Percentiles rank a stretch among this genome's conserved stretches.
These are phyloP conservation scores for Dryas integrifolia DNA, from an alignment of 331 rosid species.

Conservation along the genomic window DNA sequence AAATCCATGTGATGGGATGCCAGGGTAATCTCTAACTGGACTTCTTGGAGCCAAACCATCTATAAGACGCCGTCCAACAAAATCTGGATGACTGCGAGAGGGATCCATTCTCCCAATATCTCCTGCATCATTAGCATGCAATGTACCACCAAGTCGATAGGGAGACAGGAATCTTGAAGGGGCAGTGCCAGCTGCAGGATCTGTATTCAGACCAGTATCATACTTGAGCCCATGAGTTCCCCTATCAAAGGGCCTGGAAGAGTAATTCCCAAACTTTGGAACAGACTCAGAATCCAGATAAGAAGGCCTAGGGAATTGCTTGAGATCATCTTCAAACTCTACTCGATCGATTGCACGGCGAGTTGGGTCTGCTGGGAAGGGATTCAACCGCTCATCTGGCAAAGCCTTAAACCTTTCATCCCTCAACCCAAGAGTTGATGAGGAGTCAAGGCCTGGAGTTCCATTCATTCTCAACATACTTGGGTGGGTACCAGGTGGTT, in stretches of 20 bases:
- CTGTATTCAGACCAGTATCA: conserved; percentile 38
- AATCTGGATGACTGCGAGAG: conserved; percentile 43
- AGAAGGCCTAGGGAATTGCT: conserved; percentile 60
- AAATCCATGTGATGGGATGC: conserved; percentile 52
- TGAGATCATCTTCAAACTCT: conserved; percentile 68
- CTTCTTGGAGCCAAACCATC: conserved; percentile 66
- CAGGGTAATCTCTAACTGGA: conserved; percentile 63
- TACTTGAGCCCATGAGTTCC: conserved; percentile 35
- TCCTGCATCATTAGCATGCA: conserved; percentile 44
- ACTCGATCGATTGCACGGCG: conserved; percentile 39
- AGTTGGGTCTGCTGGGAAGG: conserved; percentile 34
- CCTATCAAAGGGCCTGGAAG: conserved; percentile 54
- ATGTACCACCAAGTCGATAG: conserved; percentile 26
- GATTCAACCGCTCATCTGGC: conserved; percentile 39
- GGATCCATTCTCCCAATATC: conserved; percentile 52
- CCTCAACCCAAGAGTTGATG: conserved; percentile 40
- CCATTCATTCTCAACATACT: conserved; percentile 38
- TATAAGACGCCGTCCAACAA: conserved; percentile 52
- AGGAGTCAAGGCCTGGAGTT: conserved; percentile 37
- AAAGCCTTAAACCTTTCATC: conserved; percentile 67
- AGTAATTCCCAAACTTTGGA: conserved; percentile 45
- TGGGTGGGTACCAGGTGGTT: conserved; percentile 29
- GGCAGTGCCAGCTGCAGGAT: conserved; percentile 34
- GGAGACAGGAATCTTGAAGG: conserved; percentile 44
- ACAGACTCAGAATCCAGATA: conserved; percentile 52